These are phyloP conservation scores for Epichloe coenophiala DNA, from an alignment of 2,329 filamentous ascomycete genomes.

Conservation along the genomic window DNA sequence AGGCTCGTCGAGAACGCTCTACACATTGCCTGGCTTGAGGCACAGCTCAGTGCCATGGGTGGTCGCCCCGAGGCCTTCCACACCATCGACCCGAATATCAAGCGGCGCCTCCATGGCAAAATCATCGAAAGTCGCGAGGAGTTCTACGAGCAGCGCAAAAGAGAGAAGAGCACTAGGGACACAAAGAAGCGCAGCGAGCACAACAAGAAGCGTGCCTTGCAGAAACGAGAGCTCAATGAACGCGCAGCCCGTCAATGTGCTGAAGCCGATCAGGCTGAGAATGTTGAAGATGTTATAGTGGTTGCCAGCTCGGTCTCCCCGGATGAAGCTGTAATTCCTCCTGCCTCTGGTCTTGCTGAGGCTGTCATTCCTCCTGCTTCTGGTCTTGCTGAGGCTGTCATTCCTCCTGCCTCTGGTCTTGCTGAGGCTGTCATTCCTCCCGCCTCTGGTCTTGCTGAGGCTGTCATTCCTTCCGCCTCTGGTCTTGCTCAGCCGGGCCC, in stretches of 20 bases:
- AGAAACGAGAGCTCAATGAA: constrained; percentile 5
- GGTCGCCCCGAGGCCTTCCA: constrained; percentile 1
- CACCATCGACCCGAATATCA: neutral
- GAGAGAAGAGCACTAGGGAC: neutral
- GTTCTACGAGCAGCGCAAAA: constrained; percentile 3
- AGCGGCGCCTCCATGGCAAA: neutral
- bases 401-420: too few relatives aligned
- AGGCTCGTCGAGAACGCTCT: constrained; percentile 7
- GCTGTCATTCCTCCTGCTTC: too few relatives aligned
- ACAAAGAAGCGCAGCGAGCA: neutral
- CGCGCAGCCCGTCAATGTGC: constrained; percentile 2
- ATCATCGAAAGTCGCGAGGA: neutral
- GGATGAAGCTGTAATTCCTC: neutral
- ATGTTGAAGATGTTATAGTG: neutral
- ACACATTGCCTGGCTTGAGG: constrained; percentile 5
- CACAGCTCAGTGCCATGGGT: constrained; percentile 1
- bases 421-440: neutral
- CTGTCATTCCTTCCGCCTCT: neutral
- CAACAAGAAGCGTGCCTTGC: constrained; percentile 1
- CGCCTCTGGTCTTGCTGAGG: too few relatives aligned
- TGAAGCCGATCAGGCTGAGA: neutral
- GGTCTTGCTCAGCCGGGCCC: neutral
- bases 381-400: too few relatives aligned
- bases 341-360: too few relatives aligned
- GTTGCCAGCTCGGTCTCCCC: neutral